These are phyloP conservation scores for Acacia acuminata DNA, from an alignment of 306 rosid genomes.

Conservation along the genomic window DNA sequence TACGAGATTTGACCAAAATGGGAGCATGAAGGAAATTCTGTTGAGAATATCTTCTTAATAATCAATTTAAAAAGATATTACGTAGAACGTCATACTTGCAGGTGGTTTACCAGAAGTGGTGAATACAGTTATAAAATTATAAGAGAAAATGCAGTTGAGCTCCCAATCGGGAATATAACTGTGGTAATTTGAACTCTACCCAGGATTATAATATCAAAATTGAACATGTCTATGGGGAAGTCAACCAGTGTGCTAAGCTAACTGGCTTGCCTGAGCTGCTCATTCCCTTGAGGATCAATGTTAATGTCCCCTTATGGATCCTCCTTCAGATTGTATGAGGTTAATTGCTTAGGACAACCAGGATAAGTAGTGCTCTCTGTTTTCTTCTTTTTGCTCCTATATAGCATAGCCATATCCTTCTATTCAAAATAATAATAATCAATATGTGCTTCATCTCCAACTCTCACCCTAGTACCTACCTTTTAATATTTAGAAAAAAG, in stretches of 20 bases:
- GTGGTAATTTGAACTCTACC: background rate
- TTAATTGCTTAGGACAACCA: background rate
- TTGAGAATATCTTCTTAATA: background rate
- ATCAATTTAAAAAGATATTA: background rate
- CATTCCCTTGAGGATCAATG: background rate
- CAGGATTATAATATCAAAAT: background rate
- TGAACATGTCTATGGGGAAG: background rate
- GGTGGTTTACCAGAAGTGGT: background rate
- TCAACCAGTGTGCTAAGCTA: background rate
- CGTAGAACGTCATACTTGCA: background rate
- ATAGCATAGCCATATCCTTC: background rate
- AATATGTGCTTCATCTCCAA: background rate
- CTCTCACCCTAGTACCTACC: background rate
- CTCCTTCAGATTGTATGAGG: background rate
- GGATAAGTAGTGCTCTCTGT: background rate
- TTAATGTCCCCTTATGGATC: background rate
- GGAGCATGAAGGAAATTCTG: background rate
- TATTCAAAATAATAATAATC: background rate
- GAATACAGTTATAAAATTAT: background rate
- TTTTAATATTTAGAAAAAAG: background rate
- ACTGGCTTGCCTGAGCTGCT: background rate
- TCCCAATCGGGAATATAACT: background rate
- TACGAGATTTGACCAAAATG: conserved; percentile 3
- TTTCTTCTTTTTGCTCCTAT: background rate
- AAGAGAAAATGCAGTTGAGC: background rate